A percentile compares a stretch with the other conserved stretches of the same genome.
Conservation (phyloP, 148 eudicot genomes). For the Spergularia bocconei region DNA sequence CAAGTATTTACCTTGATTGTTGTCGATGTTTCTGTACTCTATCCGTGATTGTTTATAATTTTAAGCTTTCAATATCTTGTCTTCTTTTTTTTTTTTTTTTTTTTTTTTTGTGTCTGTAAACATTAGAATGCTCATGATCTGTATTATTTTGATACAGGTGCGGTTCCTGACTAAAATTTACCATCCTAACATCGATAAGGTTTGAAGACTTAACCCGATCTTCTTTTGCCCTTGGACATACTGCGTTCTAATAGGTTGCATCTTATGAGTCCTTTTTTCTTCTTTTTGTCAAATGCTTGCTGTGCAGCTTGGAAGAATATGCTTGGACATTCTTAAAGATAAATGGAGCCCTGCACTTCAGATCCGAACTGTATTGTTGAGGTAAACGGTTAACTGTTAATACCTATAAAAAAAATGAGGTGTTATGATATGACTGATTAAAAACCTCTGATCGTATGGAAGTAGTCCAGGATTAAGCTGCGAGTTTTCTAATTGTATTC, state of each 20-base stretch:
- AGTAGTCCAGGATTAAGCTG: too few species aligned
- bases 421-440: background rate
- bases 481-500: too few species aligned
- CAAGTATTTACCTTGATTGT: constrained; percentile 7
- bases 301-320: constrained; percentile 94
- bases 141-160: constrained; percentile 50
- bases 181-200: constrained; percentile 99
- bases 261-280: background rate
- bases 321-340: constrained; percentile 97
- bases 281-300: background rate
- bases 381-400: constrained; percentile 36
- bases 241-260: background rate
- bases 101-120: background rate
- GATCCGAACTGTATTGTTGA: constrained; percentile 91
- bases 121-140: background rate
- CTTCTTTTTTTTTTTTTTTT: too few species aligned
- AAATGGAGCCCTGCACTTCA: constrained; percentile 99
- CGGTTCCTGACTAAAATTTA: constrained; percentile 95
- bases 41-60: background rate
- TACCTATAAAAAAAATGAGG: background rate
- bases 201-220: constrained; percentile 37
- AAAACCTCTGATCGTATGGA: background rate
- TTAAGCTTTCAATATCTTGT: background rate
- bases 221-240: background rate
- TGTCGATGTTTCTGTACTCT: background rate